A percentile compares a stretch with the other conserved stretches of the same genome.
phyloP scores from a whole-genome alignment of 2,329 filamentous ascomycete species.

The Mariannaea elegans region DNA sequence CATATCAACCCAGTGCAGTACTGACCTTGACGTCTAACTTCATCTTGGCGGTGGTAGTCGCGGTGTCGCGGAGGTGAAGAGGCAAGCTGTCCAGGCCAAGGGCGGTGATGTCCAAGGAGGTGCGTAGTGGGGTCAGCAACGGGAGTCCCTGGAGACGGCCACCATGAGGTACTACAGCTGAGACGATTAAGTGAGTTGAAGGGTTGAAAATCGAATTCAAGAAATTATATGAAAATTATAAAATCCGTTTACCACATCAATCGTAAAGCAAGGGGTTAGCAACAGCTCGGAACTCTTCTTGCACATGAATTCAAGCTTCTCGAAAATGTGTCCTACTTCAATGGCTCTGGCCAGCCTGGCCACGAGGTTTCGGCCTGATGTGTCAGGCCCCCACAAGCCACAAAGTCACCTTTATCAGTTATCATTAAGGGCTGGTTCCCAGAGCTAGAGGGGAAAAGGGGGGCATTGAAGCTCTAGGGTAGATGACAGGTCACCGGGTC shows the following conservation, averaged over 20 bases:
- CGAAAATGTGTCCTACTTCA: constrained; percentile 43
- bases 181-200: constrained; percentile 8
- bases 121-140: constrained; percentile 39
- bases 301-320: constrained; percentile 38
- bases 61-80: constrained; percentile 39
- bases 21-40: constrained; percentile 55
- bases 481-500: not conserved
- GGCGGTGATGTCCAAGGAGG: constrained; percentile 40
- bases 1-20: constrained; percentile 5
- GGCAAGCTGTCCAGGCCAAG: constrained; percentile 41
- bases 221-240: not conserved
- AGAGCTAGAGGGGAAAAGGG: no score
- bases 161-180: constrained; percentile 36
- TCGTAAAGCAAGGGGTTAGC: constrained; percentile 27
- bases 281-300: constrained; percentile 35
- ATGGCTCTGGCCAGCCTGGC: constrained; percentile 38
- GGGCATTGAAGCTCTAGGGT: not conserved
- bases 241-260: constrained; percentile 26
- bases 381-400: constrained; percentile 33
- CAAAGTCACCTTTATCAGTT: not conserved
- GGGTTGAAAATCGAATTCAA: not conserved
- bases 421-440: no score
- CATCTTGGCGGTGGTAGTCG: constrained; percentile 45
- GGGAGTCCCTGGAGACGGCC: constrained; percentile 37
- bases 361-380: constrained; percentile 39